phyloP scores from a whole-genome alignment of 257 asterid genomes.

The Nicotiana tabacum region DNA sequence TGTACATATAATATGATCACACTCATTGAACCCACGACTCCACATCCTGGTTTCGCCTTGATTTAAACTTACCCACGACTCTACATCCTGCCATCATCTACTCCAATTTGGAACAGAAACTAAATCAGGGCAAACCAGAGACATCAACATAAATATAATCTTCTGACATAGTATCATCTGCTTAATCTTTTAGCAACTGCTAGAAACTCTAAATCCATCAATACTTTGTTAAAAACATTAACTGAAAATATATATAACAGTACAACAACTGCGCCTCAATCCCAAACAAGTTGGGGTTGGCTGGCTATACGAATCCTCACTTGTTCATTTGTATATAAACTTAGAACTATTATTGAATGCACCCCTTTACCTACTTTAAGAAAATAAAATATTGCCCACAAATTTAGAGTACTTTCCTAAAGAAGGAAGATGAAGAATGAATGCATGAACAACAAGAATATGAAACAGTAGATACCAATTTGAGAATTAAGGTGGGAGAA shows the following conservation, averaged over 20 bases:
- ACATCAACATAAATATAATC: not conserved
- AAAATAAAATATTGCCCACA: not conserved
- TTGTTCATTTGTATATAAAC: too few relatives aligned
- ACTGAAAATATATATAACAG: too few relatives aligned
- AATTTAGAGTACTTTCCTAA: not conserved
- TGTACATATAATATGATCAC: too few relatives aligned
- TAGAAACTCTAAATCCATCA: not conserved
- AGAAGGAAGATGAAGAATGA: not conserved
- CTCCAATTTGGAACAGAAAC: not conserved
- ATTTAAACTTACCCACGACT: too few relatives aligned
- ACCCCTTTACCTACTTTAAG: not conserved
- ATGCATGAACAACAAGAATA: not conserved
- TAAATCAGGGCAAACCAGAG: not conserved
- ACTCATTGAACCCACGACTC: too few relatives aligned
- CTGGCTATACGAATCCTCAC: too few relatives aligned
- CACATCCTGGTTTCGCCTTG: too few relatives aligned
- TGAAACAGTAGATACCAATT: constrained; percentile 38
- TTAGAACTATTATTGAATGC: not conserved
- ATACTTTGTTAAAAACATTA: not conserved
- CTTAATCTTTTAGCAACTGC: not conserved
- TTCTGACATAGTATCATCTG: not conserved
- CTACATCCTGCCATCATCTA: not conserved
- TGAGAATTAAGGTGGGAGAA: constrained; percentile 48
- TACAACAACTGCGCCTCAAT: too few relatives aligned
- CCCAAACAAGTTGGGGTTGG: not conserved